Evolutionary conservation across 441 rosid genomes (phyloP), one percentile per base, ranked within the genome.

Genomic region (Arabidopsis lyrata): DNA sequence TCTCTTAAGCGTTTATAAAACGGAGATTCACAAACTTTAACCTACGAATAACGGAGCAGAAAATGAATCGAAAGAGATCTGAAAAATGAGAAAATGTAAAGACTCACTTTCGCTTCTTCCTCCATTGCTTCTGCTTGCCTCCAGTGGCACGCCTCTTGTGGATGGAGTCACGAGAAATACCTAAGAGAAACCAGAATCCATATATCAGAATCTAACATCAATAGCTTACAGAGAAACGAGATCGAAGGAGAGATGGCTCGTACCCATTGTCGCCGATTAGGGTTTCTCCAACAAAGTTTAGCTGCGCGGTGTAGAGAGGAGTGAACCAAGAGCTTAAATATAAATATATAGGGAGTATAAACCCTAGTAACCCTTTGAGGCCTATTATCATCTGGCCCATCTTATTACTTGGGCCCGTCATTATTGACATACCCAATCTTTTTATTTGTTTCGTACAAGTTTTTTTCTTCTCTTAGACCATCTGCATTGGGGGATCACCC

Each of bases 21-120:
- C 8, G 11, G 22, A 44, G 62, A 13, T 42, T 57, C 18, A 54
- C 4, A 22, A 66, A 35, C 24, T 13, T 6, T 24, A 53, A 41
- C 18, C 38, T 10, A 34, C 6, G 18, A n/a, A 12, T 10, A 66
- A n/a, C 6, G 32, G 10, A 56, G 8, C 2, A 8, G 3, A 50
- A 44, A 2, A 12, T 11, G 27, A 15, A 38, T 45, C 27, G 35
- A 15, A 13, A 66, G 73, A 13, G 70, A 72, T 61, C 73, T 72
- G 58, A 52, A 36, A 0, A 35, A 18, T 1, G 11, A 38, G 18
- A 36, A 55, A 7, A 13, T 0, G 7, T 1, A 9, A 27, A 45
- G 53, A 20, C 77, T 45, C 38, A 77, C 81, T 77, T 77, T 77
- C 77, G 81, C 77, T 77, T 77, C 74, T 77, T 77, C 63, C 81